phyloP scores from a whole-genome alignment of 116 monocot genomes.

The Iris pallida region DNA sequence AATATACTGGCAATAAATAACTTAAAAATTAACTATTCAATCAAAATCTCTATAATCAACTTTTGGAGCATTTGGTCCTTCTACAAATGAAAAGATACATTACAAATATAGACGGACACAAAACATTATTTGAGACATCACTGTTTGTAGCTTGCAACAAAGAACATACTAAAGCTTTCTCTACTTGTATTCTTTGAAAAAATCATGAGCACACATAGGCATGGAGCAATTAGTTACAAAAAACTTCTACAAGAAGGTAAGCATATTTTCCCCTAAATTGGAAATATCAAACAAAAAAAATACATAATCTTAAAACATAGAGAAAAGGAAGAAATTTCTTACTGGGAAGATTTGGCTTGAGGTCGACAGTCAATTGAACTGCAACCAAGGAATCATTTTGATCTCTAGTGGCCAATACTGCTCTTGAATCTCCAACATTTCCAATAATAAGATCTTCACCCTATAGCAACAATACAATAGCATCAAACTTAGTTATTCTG shows the following conservation, averaged over 20 bases:
- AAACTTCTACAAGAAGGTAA: no score
- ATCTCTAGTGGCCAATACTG: slow-evolving; percentile 82
- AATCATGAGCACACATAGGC: no score
- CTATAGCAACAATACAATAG: slow-evolving; percentile 18
- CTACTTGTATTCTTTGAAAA: no score
- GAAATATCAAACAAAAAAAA: neutral
- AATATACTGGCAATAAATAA: neutral
- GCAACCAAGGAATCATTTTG: slow-evolving; percentile 46
- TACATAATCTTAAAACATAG: neutral
- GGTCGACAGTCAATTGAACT: slow-evolving; percentile 81
- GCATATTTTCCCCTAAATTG: neutral
- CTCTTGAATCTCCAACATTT: slow-evolving; percentile 87
- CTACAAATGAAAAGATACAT: no score
- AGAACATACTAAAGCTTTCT: no score
- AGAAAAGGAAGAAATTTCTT: slow-evolving; percentile 18
- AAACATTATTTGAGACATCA: no score
- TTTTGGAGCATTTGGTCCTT: no score
- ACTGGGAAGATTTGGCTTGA: slow-evolving; percentile 91
- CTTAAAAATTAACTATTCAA: no score
- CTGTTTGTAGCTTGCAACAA: no score
- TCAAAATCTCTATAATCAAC: no score
- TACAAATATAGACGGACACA: no score
- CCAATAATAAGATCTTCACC: slow-evolving; percentile 82
- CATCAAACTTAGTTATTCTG: neutral
- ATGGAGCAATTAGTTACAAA: no score